Evolutionary conservation across 1,139 yeast species (phyloP).

Genomic region (Casaregolazyma suthepensis): DNA sequence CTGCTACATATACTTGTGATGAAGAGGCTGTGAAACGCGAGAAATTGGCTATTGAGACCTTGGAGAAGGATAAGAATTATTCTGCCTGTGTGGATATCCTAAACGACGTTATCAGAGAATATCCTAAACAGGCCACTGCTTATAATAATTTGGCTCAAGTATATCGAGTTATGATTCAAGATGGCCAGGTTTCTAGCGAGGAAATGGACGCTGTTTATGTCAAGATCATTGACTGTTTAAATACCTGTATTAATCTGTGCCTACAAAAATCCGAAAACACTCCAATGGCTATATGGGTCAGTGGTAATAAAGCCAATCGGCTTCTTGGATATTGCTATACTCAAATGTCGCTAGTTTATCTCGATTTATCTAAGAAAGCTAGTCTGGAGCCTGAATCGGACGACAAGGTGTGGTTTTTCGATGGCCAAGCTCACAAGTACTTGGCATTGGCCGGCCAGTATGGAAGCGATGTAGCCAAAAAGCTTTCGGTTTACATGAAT

Average conservation of each 20-base stretch:
- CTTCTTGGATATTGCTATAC: constrained; percentile 1
- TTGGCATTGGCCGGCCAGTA: constrained; percentile 26
- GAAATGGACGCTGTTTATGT: not conserved
- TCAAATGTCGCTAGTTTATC: not conserved
- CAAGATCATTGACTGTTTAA: not conserved
- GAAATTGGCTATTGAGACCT: constrained; percentile 21
- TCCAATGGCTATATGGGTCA: not conserved
- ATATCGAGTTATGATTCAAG: constrained; percentile 13
- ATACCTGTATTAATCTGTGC: not conserved
- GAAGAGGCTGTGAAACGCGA: constrained; percentile 14
- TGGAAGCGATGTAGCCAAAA: constrained; percentile 28
- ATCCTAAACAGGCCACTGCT: constrained; percentile 31
- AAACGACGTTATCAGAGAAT: constrained; percentile 17
- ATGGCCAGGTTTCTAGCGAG: not conserved
- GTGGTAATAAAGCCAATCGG: not conserved
- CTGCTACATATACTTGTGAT: not conserved
- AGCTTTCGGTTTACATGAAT: constrained; percentile 26
- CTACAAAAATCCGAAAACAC: not conserved
- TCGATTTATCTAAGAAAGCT: constrained; percentile 1
- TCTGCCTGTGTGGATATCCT: constrained; percentile 19
- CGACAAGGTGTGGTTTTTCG: constrained; percentile 23
- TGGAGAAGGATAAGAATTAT: constrained; percentile 15
- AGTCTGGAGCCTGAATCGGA: not conserved
- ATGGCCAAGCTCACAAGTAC: constrained; percentile 27
- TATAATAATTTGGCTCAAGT: constrained; percentile 33